Percentiles rank a stretch among this genome's conserved stretches.
phyloP scores from a whole-genome alignment of 1,284 basidiomycete species.

The Tremellales sp. region DNA sequence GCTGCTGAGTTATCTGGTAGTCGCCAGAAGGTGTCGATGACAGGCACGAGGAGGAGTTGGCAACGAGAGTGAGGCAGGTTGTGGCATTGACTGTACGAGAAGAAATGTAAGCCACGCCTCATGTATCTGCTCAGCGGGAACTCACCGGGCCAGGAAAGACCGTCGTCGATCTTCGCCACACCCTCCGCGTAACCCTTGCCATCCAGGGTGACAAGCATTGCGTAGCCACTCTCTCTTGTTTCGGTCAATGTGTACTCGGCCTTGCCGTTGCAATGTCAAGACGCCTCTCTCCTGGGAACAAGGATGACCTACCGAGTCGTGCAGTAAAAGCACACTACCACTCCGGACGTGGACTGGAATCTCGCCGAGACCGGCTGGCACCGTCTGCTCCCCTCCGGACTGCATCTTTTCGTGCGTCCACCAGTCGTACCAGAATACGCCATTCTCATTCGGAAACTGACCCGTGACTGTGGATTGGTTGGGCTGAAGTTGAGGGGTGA shows the following conservation, averaged over 20 bases:
- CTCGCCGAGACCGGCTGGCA: constrained; percentile 58
- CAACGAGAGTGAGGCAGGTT: constrained; percentile 16
- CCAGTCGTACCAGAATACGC: constrained; percentile 68
- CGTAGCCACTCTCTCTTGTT: constrained; percentile 56
- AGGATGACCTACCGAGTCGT: too few relatives aligned
- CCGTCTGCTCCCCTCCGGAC: constrained; percentile 42
- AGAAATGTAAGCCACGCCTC: too few relatives aligned
- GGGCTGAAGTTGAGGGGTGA: constrained; percentile 67
- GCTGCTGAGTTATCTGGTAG: constrained; percentile 10
- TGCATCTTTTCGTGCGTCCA: constrained; percentile 60
- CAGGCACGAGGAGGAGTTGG: constrained; percentile 3
- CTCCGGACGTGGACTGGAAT: constrained; percentile 67
- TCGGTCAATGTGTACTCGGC: constrained; percentile 60
- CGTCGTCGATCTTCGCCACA: constrained; percentile 63
- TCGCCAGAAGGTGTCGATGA: constrained; percentile 7
- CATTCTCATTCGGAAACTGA: constrained; percentile 45
- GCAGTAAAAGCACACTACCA: constrained; percentile 58
- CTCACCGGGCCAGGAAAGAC: constrained; percentile 35
- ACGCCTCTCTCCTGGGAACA: too few relatives aligned
- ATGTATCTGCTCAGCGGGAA: too few relatives aligned
- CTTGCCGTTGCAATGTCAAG: too few relatives aligned
- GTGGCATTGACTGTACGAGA: constrained; percentile 17
- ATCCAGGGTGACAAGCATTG: constrained; percentile 57
- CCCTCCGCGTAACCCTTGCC: constrained; percentile 55
- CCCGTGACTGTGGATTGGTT: constrained; percentile 56